Evolutionary conservation across 345 rosid species (phyloP).

Genomic region (Acer saccharum): DNA sequence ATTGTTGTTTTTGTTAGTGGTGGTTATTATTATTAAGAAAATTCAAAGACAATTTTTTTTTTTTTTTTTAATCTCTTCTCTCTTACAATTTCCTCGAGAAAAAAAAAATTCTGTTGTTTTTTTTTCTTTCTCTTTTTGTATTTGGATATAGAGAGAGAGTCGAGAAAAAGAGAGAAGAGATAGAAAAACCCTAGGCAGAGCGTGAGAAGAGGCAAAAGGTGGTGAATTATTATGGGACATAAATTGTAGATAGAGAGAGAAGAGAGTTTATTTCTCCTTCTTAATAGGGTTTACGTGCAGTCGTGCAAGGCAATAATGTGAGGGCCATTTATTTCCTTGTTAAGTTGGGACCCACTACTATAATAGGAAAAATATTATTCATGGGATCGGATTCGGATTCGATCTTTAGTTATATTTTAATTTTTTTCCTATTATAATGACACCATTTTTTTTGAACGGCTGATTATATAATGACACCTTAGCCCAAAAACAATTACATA

Average conservation of each 20-base stretch:
- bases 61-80: constrained; percentile 2
- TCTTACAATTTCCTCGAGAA: constrained; percentile 22
- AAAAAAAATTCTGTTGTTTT: not conserved
- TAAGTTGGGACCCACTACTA: too few relatives aligned
- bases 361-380: too few relatives aligned
- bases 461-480: too few relatives aligned
- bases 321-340: too few relatives aligned
- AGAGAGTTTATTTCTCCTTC: not conserved
- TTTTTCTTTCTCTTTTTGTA: not conserved
- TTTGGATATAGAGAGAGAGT: not conserved
- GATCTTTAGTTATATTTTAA: too few relatives aligned
- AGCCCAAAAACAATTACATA: too few relatives aligned
- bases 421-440: too few relatives aligned
- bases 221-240: not conserved
- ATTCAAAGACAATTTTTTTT: not conserved
- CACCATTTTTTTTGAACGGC: too few relatives aligned
- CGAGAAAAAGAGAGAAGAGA: constrained; percentile 12
- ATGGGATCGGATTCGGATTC: too few relatives aligned
- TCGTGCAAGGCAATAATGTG: not conserved
- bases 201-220: constrained; percentile 24
- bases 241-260: not conserved
- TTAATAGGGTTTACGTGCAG: not conserved
- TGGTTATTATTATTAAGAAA: not conserved
- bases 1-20: constrained; percentile 22
- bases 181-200: constrained; percentile 21